Conservation (phyloP, 306 rosid genomes). For the Dalbergia cochinchinensis region DNA sequence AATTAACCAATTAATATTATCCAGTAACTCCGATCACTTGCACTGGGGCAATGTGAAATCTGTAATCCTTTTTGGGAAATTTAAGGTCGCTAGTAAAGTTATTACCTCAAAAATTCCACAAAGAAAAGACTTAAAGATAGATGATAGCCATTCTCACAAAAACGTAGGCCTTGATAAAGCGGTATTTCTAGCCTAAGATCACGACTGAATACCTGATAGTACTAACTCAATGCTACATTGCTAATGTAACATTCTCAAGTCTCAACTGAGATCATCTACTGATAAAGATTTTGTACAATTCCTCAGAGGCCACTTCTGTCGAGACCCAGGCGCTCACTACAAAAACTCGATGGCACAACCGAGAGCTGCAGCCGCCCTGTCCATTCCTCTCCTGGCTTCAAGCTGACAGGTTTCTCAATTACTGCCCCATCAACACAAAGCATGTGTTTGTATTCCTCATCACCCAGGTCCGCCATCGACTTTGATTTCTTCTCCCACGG, state of each 20-base stretch:
- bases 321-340: slow-evolving; percentile 70
- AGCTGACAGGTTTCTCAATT: slow-evolving; percentile 71
- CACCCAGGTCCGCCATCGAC: slow-evolving; percentile 83
- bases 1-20: background rate
- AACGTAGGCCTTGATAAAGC: slow-evolving; percentile 41
- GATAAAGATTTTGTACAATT: slow-evolving; percentile 52
- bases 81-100: background rate
- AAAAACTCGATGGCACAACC: slow-evolving; percentile 86
- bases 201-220: slow-evolving; percentile 26
- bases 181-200: slow-evolving; percentile 30
- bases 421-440: slow-evolving; percentile 92
- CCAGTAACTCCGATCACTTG: slow-evolving; percentile 1
- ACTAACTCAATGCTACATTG: slow-evolving; percentile 32
- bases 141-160: slow-evolving; percentile 45
- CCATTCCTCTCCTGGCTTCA: slow-evolving; percentile 99
- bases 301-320: slow-evolving; percentile 51
- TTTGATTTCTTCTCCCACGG: slow-evolving; percentile 98
- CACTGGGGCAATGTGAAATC: background rate
- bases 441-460: slow-evolving; percentile 93
- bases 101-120: slow-evolving; percentile 15
- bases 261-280: slow-evolving; percentile 22
- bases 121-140: slow-evolving; percentile 26
- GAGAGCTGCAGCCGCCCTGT: slow-evolving; percentile 81
- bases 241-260: slow-evolving; percentile 41
- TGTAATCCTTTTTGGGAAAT: background rate